A percentile compares a stretch with the other conserved stretches of the same genome.
phyloP scores from a whole-genome alignment of 176 grass and related monocot genomes.

The Rhynchospora tenuis region DNA sequence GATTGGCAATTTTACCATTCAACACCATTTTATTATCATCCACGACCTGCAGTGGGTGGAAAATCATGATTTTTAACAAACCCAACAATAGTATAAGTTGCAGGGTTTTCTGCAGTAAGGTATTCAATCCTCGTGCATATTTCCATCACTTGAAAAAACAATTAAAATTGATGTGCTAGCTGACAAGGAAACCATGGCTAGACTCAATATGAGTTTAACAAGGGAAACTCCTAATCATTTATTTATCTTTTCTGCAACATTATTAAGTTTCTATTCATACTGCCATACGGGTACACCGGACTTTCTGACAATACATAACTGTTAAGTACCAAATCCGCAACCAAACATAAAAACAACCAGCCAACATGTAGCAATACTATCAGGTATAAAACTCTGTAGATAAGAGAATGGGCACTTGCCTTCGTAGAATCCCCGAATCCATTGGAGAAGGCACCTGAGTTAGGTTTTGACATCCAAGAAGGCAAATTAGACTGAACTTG shows the following conservation, averaged over 20 bases:
- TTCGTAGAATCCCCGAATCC: slow-evolving; percentile 51
- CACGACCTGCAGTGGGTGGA: slow-evolving; percentile 67
- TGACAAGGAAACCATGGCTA: neutral
- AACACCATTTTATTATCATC: slow-evolving; percentile 61
- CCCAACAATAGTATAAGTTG: neutral
- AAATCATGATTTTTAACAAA: slow-evolving; percentile 53
- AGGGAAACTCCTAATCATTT: neutral
- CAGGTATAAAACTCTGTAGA: neutral
- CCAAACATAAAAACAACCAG: neutral
- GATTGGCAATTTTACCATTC: slow-evolving; percentile 56
- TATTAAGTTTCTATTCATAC: neutral
- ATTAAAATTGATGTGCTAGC: neutral
- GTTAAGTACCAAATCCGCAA: neutral
- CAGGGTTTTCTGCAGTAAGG: neutral
- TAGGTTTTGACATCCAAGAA: slow-evolving; percentile 54
- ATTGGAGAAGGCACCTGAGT: slow-evolving; percentile 33
- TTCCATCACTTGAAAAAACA: neutral
- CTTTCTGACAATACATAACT: neutral
- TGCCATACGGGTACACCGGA: neutral
- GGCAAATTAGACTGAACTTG: slow-evolving; percentile 36
- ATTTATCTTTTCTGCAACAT: neutral
- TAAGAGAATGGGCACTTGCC: slow-evolving; percentile 43
- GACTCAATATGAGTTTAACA: neutral
- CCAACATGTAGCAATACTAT: neutral
- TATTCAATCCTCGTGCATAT: neutral